Conservation (phyloP, 2,329 filamentous ascomycete species). For the Fusarium sp. region DNA sequence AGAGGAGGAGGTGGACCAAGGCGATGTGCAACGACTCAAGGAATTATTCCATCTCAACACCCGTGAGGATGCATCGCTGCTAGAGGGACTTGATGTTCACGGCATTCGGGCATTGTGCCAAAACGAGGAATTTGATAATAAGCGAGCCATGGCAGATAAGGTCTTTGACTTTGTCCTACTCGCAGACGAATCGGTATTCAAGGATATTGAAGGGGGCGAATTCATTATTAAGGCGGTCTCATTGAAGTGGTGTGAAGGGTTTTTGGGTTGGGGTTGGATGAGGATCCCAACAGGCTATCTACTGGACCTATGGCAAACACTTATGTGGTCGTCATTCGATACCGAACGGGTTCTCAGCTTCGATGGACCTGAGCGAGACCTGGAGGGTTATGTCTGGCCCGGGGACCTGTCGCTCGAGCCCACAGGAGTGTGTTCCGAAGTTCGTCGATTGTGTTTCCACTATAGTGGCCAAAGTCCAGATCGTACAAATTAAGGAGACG, state of each 20-base stretch:
- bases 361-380: slow-evolving; percentile 1
- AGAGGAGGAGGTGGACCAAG: neutral
- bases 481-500: neutral
- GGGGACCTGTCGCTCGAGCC: neutral
- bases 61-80: slow-evolving; percentile 3
- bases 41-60: slow-evolving; percentile 8
- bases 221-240: neutral
- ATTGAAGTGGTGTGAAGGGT: neutral
- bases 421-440: neutral
- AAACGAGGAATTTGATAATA: neutral
- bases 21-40: neutral
- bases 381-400: slow-evolving; percentile 6
- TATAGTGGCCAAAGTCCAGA: neutral
- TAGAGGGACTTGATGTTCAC: slow-evolving; percentile 5
- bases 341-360: neutral
- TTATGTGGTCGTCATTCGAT: neutral
- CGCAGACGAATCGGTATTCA: neutral
- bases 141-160: neutral
- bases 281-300: slow-evolving; percentile 25
- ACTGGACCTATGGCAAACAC: slow-evolving; percentile 9
- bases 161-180: neutral
- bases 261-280: slow-evolving; percentile 9
- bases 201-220: neutral
- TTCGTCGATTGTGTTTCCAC: neutral
- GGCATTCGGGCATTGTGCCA: slow-evolving; percentile 1